Percentiles rank a stretch among this genome's conserved stretches.
These are phyloP conservation scores for Helenozyma rhizophorensis DNA, from an alignment of 805 yeast species.

Conservation along the genomic window DNA sequence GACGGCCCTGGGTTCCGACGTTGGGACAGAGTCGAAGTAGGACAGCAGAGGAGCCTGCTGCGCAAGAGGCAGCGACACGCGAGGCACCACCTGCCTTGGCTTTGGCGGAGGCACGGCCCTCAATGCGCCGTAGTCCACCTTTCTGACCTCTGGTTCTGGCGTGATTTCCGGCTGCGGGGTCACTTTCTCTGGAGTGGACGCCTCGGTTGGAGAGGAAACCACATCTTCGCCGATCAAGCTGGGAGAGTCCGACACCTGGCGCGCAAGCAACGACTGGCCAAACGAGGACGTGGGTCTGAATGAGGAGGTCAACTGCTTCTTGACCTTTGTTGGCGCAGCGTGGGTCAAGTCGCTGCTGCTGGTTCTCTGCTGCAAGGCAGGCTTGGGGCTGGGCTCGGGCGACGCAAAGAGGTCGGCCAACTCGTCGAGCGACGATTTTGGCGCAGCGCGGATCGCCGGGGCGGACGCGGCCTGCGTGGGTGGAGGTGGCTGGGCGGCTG, in stretches of 20 bases:
- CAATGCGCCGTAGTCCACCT: slow-evolving; percentile 48
- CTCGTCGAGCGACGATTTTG: slow-evolving; percentile 60
- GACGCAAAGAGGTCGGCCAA: slow-evolving; percentile 48
- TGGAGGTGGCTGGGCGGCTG: slow-evolving; percentile 4
- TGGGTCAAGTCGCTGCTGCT: slow-evolving; percentile 32
- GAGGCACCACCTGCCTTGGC: slow-evolving; percentile 7
- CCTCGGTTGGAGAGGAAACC: slow-evolving; percentile 4
- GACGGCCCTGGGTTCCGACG: too few relatives aligned
- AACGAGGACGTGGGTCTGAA: slow-evolving; percentile 83
- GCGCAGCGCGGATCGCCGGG: too few relatives aligned
- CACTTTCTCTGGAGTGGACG: too few relatives aligned
- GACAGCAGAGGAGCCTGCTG: background rate
- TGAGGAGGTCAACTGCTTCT: slow-evolving; percentile 31
- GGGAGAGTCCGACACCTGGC: slow-evolving; percentile 15
- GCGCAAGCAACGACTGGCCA: slow-evolving; percentile 64
- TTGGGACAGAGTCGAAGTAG: too few relatives aligned
- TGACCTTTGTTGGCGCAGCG: slow-evolving; percentile 29
- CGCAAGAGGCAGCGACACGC: slow-evolving; percentile 3
- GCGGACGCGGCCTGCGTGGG: slow-evolving; percentile 10
- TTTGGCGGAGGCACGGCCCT: slow-evolving; percentile 42
- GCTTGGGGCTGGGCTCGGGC: slow-evolving; percentile 11
- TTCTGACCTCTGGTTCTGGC: background rate
- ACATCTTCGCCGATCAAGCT: slow-evolving; percentile 36
- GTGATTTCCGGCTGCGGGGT: too few relatives aligned
- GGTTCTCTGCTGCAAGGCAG: slow-evolving; percentile 20